Base-by-base conservation (phyloP, 305 asterid species). In the Rubia peregrina region DNA sequence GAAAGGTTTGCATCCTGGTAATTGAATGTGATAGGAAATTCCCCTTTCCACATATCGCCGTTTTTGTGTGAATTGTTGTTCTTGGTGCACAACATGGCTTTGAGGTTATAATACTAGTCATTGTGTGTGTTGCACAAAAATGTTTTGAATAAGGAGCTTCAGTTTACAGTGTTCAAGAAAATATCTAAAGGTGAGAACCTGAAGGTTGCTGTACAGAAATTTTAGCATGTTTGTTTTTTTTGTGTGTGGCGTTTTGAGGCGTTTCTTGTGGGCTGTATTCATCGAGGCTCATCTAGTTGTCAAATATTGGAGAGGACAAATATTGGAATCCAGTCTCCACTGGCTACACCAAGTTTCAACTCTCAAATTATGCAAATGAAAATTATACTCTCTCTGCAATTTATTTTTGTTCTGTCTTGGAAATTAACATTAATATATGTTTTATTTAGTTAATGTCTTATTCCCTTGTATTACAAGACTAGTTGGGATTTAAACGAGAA, bases 61-160 rank as follows among this genome's bases (percentile, higher is more conserved):
- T 3, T 36, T 69, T 61, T n/a, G n/a, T 65, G 22, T 70, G 63
- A n/a, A 72, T 72, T 60, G 53, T 64, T 63, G 66, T 83, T 65
- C 19, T 77, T 30, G 76, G 84, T 33, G 76, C 73, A 68, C 74
- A 73, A 7, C 77, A 74, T 13, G 79, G 71, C 49, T 78, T 79
- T 56, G 79, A 79, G 70, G 72, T 65, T 66, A 71, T 73, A 42
- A 76, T 46, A 55, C 76, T 79, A 16, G 86, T 74, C 89, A 82
- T 86, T 40, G 36, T 43, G 63, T 65, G 67, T 43, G 46, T 62
- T 70, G 53, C 30, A 46, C 36, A 13, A 16, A 53, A 57, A 38
- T 22, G 38, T 57, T 14, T 36, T 66, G 53, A 70, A 55, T 70
- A 16, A 21, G 56, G 11, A 41, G 5, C 38, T 51, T 21, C 3